Percentiles rank a stretch among this genome's conserved stretches.
Conservation (phyloP, 2,329 filamentous ascomycete genomes). For the Tolypocladium inflatum region DNA sequence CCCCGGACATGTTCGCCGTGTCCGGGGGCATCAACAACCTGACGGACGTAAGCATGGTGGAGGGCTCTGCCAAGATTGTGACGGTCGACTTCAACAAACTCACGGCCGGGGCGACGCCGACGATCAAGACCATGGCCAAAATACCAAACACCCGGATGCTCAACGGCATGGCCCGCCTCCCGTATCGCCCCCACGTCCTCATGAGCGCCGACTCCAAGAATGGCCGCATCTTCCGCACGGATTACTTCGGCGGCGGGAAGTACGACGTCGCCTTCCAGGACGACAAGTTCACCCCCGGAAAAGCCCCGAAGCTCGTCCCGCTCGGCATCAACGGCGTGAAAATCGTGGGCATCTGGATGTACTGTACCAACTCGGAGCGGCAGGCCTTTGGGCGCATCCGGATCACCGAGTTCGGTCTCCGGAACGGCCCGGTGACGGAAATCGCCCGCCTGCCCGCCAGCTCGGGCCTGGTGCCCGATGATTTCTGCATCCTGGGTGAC, state of each 20-base stretch:
- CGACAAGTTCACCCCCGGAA: conserved; percentile 1
- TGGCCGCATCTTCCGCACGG: conserved; percentile 7
- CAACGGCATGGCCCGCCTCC: conserved; percentile 13
- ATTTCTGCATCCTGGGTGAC: conserved; percentile 7
- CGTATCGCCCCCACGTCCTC: conserved; percentile 5
- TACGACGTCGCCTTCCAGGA: conserved; percentile 5
- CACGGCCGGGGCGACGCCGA: background rate
- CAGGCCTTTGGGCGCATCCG: conserved; percentile 5
- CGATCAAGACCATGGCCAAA: conserved; percentile 1
- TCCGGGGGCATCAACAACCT: conserved; percentile 7
- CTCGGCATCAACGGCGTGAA: too few relatives aligned
- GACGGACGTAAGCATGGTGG: conserved; percentile 1
- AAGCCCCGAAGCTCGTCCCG: too few relatives aligned
- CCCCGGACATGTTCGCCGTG: conserved; percentile 10
- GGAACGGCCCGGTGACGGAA: conserved; percentile 4
- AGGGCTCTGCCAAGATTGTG: conserved; percentile 5
- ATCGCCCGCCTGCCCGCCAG: background rate
- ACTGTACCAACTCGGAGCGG: conserved; percentile 10
- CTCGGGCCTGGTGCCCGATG: conserved; percentile 5
- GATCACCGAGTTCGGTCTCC: conserved; percentile 3
- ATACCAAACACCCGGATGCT: conserved; percentile 7
- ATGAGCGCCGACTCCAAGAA: conserved; percentile 11
- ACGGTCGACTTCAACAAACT: conserved; percentile 6
- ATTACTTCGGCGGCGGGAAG: conserved; percentile 4
- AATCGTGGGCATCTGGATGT: conserved; percentile 1